phyloP scores from a whole-genome alignment of 2,329 filamentous ascomycete species.

The Penicillium hordei region DNA sequence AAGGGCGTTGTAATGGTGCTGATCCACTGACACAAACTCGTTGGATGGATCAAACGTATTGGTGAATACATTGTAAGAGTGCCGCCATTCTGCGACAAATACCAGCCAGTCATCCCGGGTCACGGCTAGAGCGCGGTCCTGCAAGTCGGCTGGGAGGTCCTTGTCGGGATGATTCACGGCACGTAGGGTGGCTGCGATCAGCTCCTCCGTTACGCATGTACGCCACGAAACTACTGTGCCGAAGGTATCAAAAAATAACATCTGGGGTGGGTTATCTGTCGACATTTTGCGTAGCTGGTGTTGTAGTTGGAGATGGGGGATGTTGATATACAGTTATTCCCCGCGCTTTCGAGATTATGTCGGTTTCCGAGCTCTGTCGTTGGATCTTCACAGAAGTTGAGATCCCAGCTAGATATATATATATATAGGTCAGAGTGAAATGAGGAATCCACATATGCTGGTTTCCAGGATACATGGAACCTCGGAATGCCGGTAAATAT shows the following conservation, averaged over 20 bases:
- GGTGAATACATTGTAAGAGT: conserved; percentile 64
- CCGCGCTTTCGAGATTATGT: not conserved
- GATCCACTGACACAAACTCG: conserved; percentile 68
- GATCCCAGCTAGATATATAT: not conserved
- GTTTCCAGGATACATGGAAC: not conserved
- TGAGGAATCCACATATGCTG: not conserved
- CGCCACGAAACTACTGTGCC: conserved; percentile 77
- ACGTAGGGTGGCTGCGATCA: conserved; percentile 53
- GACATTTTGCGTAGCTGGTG: conserved; percentile 21
- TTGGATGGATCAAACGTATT: conserved; percentile 37
- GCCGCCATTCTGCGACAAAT: conserved; percentile 71
- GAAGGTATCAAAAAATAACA: conserved; percentile 39
- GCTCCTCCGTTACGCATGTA: conserved; percentile 60
- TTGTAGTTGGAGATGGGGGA: not conserved
- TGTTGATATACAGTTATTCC: not conserved
- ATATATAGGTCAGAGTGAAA: not conserved
- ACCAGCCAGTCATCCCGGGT: conserved; percentile 59
- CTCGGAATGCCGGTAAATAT: too few relatives aligned
- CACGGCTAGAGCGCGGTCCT: conserved; percentile 52
- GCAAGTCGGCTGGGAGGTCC: conserved; percentile 50
- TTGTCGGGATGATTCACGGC: conserved; percentile 50
- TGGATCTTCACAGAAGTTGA: not conserved
- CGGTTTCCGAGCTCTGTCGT: not conserved
- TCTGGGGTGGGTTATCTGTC: conserved; percentile 21
- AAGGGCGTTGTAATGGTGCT: conserved; percentile 67